Conservation (phyloP, 306 rosid species). For the Sicyos baderoa region DNA sequence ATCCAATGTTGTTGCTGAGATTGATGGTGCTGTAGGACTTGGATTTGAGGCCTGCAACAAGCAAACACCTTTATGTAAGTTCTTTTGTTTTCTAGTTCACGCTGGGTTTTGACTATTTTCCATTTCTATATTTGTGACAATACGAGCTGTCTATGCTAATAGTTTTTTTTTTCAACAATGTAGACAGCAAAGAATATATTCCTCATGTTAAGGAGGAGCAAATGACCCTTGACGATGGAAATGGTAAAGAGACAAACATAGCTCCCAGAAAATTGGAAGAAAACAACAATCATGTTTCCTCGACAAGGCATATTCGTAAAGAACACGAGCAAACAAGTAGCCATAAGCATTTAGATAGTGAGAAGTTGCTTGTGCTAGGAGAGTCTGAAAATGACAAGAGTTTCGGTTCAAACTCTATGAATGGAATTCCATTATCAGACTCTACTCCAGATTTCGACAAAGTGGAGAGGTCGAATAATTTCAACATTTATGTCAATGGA, state of each 20-base stretch:
- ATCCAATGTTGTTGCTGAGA: constrained; percentile 29
- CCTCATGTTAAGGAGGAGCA: constrained; percentile 18
- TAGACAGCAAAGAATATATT: constrained; percentile 14
- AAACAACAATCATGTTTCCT: no score
- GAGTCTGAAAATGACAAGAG: constrained; percentile 26
- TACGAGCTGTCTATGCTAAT: neutral
- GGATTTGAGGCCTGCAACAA: constrained; percentile 19
- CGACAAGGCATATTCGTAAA: constrained; percentile 6
- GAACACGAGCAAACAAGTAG: neutral
- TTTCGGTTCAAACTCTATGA: constrained; percentile 21
- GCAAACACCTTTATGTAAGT: constrained; percentile 20
- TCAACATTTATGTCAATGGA: constrained; percentile 36
- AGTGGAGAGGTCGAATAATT: constrained; percentile 35
- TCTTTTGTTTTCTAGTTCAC: constrained; percentile 12
- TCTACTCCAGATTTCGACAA: constrained; percentile 25
- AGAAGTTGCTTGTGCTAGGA: constrained; percentile 5
- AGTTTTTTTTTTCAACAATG: neutral
- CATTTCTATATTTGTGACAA: neutral
- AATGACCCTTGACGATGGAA: neutral
- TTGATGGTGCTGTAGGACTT: constrained; percentile 40
- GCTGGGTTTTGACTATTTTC: neutral
- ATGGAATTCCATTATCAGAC: constrained; percentile 30
- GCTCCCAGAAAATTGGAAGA: constrained; percentile 17
- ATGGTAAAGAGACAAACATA: neutral
- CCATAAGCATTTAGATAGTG: neutral